Base-by-base conservation (phyloP, 2,329 filamentous ascomycete species). In the Scedosporium minutisporum region DNA sequence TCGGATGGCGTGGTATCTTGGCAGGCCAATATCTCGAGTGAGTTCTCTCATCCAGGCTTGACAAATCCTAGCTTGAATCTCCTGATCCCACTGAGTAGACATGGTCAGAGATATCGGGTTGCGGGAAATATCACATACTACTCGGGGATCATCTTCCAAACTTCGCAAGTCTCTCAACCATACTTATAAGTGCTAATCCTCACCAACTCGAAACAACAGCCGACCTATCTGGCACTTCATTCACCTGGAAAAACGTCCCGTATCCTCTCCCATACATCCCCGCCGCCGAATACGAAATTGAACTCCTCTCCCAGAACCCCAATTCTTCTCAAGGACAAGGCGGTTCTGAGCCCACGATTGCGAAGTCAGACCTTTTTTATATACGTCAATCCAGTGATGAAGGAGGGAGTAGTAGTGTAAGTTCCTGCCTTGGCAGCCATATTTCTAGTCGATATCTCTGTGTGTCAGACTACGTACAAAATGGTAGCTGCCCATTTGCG, bases 191-290 rank as follows among this genome's bases (percentile, higher is more conserved):
- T 18, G 29, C 60, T 62, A n/a, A 62, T 48, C 1, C 3, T 33
- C 14, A 16, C 10, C 18, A 10, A 9, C 29, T 33, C 29, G 29
- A 25, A 25, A 21, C 42, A 29, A 33, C 42, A 62, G 60, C 16
- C 48, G 48, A 29, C 42, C 44, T 60, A 27, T 51, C 44, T 1
- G 33, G 4, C 29, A 25, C 57, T 4, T 53, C 59, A n/a, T 64
- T 61, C 57, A 48, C 33, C n/a, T 64, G 63, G 63, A 41, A 14
- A 41, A 44, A 58, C 59, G 12, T 62, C 9, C 63, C 63, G 25
- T 64, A 53, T 25, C 63, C 63, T 7, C 63, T 64, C 33, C 63
- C 58, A 12, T 64, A 62, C 63, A 58, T 58, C 12, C 59, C 59
- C 9, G 48, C 41, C 7, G 63, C 59, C 18, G 25, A 27, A 6